Conservation (phyloP, 208 protist species). For the Leishmania major region DNA sequence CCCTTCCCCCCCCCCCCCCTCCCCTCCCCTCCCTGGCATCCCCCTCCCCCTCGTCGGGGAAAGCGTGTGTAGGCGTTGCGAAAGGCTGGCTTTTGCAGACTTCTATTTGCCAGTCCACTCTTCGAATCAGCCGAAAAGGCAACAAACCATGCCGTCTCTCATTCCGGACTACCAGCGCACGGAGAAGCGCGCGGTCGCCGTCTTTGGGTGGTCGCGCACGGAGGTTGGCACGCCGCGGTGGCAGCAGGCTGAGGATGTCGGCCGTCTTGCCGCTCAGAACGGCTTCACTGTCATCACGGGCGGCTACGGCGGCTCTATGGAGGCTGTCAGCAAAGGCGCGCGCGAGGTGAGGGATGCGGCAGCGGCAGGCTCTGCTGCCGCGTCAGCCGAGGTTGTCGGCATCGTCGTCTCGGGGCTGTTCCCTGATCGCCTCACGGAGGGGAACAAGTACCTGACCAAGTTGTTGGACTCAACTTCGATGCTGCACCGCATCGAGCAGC, state of each 20-base stretch:
- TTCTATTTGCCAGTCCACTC: not conserved
- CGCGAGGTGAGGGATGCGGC: constrained; percentile 37
- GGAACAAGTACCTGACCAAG: constrained; percentile 65
- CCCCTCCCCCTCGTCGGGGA: not conserved
- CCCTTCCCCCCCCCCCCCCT: not conserved
- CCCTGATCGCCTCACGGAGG: constrained; percentile 46
- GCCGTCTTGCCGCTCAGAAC: constrained; percentile 40
- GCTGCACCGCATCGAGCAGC: constrained; percentile 64
- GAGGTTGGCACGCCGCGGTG: constrained; percentile 42
- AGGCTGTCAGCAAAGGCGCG: constrained; percentile 72
- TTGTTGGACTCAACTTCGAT: constrained; percentile 46
- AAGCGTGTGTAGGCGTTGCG: not conserved
- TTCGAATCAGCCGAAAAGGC: not conserved
- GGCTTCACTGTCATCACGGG: constrained; percentile 66
- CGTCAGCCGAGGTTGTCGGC: constrained; percentile 52
- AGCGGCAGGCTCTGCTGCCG: constrained; percentile 7
- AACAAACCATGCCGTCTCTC: constrained; percentile 10
- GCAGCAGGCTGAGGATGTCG: constrained; percentile 50
- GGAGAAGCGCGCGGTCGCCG: constrained; percentile 41
- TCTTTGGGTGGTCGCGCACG: constrained; percentile 76
- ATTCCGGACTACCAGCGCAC: constrained; percentile 46
- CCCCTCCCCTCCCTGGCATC: not conserved
- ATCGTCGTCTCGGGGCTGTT: constrained; percentile 57
- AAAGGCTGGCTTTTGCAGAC: not conserved
- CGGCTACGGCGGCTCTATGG: constrained; percentile 81